Conservation (phyloP, 805 yeast species). For the Zygosaccharomyces siamensis region DNA sequence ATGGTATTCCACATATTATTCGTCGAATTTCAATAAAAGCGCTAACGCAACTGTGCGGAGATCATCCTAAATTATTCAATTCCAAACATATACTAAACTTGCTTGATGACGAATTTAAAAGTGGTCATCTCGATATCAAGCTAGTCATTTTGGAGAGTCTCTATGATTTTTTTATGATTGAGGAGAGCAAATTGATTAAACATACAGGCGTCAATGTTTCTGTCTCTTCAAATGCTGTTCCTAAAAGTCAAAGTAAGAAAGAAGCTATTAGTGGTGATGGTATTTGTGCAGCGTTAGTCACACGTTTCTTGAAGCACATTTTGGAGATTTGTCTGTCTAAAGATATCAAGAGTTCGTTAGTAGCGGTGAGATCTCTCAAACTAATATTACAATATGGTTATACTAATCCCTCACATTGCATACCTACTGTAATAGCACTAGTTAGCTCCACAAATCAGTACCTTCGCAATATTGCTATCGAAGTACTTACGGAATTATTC, state of each 20-base stretch:
- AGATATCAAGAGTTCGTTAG: constrained; percentile 43
- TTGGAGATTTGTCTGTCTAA: constrained; percentile 46
- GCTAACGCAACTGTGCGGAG: constrained; percentile 52
- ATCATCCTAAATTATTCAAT: constrained; percentile 63
- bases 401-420: constrained; percentile 67
- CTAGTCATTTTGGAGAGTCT: constrained; percentile 54
- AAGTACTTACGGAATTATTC: constrained; percentile 50
- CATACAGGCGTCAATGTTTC: constrained; percentile 40
- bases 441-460: constrained; percentile 46
- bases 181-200: constrained; percentile 45
- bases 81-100: constrained; percentile 49
- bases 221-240: constrained; percentile 31
- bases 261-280: constrained; percentile 52
- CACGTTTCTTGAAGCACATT: constrained; percentile 50
- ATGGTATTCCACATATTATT: constrained; percentile 33
- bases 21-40: constrained; percentile 53
- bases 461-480: constrained; percentile 46
- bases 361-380: constrained; percentile 52
- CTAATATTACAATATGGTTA: constrained; percentile 59
- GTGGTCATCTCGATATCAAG: constrained; percentile 39
- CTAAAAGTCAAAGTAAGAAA: constrained; percentile 37
- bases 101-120: constrained; percentile 46
- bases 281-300: constrained; percentile 67
- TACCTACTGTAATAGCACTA: constrained; percentile 66
- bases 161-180: constrained; percentile 51